Evolutionary conservation across 1,284 basidiomycete genomes (phyloP), one percentile per base, ranked within the genome.

Genomic region (Fomitopsis palustris): DNA sequence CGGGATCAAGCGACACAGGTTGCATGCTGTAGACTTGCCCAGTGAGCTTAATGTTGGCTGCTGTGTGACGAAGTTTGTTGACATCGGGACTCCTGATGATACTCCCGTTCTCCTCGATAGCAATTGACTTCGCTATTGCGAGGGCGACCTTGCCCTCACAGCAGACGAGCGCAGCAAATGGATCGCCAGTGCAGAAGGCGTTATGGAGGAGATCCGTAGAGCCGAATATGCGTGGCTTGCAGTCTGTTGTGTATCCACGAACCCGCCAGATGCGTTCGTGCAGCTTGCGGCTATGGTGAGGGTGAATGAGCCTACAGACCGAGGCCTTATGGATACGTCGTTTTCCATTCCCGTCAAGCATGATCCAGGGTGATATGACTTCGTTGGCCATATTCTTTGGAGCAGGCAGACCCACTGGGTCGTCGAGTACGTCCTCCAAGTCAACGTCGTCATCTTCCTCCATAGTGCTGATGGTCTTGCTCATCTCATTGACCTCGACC

Each of bases 261-360:
- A 64, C 62, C 47, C 60, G 60, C 10, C 51, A 54, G 17, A 62
- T 19, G n/a, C 62, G 56, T 35, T 64, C 62, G 23, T 64, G 62
- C 7, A 61, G 52, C 42, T 64, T 64, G 25, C 62, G 60, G 1
- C 39, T 25, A 31, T 43, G 62, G 19, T 59, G 42, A 2, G 62
- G 62, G 2, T 57, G 59, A 35, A 64, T 39, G 14, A 59, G 31
- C 1, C 57, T 54, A 55, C 60, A 62, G 8, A 60, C 27, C 1
- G 60, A 37, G 5, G 62, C 31, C 55, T 64, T 63, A 54, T 64
- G 61, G 7, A 61, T 62, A 12, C n/a, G n/a, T 55, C 38, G 16
- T 45, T 35, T 5, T 27, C 53, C 4, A 17, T 12, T 17, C 35
- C 38, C 19, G 42, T 23, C 7, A 5, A 17, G 4, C n/a, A n/a